Evolutionary conservation across 169 alveolate genomes (phyloP).

Genomic region (Plasmodium knowlesi): DNA sequence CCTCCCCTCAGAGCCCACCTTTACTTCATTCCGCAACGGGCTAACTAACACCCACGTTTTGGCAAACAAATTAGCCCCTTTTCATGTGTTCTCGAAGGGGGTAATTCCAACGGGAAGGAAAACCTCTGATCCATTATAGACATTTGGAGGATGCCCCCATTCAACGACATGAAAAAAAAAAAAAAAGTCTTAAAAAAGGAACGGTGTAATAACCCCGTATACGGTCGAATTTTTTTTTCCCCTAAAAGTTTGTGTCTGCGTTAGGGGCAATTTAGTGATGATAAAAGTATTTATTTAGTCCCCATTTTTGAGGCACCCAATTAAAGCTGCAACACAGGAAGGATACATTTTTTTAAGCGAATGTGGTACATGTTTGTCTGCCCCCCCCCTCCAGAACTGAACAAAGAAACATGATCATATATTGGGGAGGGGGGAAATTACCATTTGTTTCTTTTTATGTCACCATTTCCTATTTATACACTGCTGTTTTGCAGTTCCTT

Average conservation of each 20-base stretch:
- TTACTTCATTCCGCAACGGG: not conserved
- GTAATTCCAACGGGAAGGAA: not conserved
- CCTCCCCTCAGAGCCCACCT: not conserved
- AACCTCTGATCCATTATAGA: not conserved
- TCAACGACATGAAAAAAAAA: not conserved
- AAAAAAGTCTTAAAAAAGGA: not conserved
- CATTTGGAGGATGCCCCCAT: not conserved
- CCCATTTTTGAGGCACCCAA: not conserved
- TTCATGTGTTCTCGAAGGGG: not conserved
- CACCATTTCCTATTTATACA: not conserved
- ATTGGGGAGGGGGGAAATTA: not conserved
- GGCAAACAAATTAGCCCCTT: not conserved
- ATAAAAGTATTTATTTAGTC: not conserved
- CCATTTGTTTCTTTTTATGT: not conserved
- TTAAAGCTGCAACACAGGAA: not conserved
- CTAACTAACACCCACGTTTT: not conserved
- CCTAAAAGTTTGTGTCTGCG: not conserved
- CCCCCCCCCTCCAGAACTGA: not conserved
- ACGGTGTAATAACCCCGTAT: not conserved
- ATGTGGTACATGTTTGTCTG: not conserved
- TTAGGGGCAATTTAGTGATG: not conserved
- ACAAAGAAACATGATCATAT: not conserved
- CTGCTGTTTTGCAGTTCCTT: not conserved
- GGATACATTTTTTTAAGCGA: not conserved
- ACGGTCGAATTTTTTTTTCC: not conserved